phyloP scores from a whole-genome alignment of 768 basidiomycete species.

The Russula ochroleuca region DNA sequence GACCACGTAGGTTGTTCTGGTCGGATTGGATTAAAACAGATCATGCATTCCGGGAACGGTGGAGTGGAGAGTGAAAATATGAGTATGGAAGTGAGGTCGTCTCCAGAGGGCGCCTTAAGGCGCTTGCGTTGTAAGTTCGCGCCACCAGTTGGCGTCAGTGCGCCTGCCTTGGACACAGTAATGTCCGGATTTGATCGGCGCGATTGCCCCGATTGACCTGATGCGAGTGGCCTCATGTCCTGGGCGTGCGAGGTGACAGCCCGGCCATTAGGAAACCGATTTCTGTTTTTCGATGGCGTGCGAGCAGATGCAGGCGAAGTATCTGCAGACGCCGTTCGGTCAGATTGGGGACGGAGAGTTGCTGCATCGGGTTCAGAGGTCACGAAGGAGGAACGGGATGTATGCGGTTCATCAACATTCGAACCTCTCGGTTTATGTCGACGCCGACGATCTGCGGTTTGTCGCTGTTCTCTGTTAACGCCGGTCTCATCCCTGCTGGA shows the following conservation, averaged over 20 bases:
- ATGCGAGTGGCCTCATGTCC: background rate
- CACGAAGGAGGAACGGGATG: background rate
- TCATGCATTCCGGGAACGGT: slow-evolving; percentile 75
- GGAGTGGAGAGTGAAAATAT: slow-evolving; percentile 60
- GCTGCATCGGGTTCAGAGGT: background rate
- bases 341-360: background rate
- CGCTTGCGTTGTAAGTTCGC: slow-evolving; percentile 9
- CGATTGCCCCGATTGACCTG: background rate
- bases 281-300: background rate
- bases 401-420: background rate
- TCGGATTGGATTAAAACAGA: slow-evolving; percentile 76
- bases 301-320: background rate
- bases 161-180: background rate
- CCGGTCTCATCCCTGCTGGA: background rate
- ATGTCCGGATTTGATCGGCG: slow-evolving; percentile 19
- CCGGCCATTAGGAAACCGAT: background rate
- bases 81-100: slow-evolving; percentile 73
- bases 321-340: background rate
- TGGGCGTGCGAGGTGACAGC: background rate
- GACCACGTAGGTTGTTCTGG: slow-evolving; percentile 85
- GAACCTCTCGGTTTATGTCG: slow-evolving; percentile 4
- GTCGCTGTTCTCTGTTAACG: slow-evolving; percentile 3
- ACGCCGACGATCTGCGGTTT: slow-evolving; percentile 1
- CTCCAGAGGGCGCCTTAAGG: slow-evolving; percentile 30
- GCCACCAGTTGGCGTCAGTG: background rate